These are phyloP conservation scores for Cenococcum geophilum DNA, from an alignment of 495 filamentous ascomycete species.

Conservation along the genomic window DNA sequence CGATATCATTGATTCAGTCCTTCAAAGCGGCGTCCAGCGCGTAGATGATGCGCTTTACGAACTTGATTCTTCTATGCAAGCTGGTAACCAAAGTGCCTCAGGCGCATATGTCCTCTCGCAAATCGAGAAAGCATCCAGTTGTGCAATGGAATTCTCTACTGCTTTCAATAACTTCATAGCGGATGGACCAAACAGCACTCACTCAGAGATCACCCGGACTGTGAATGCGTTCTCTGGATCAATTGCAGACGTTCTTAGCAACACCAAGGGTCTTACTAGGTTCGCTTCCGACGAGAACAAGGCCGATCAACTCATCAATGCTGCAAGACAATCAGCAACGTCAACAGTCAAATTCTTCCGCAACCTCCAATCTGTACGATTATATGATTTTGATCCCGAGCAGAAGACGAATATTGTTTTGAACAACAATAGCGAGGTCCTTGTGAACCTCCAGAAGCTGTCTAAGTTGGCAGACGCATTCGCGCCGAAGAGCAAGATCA, in stretches of 20 bases:
- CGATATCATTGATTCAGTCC: slow-evolving; percentile 94
- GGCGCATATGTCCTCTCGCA: slow-evolving; percentile 94
- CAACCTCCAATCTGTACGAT: slow-evolving; percentile 82
- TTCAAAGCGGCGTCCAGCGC: slow-evolving; percentile 87
- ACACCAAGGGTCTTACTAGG: slow-evolving; percentile 90
- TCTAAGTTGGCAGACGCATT: slow-evolving; percentile 90
- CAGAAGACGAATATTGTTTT: slow-evolving; percentile 94
- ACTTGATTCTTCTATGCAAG: slow-evolving; percentile 94
- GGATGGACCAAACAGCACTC: slow-evolving; percentile 87
- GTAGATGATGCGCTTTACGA: slow-evolving; percentile 97
- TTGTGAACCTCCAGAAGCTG: slow-evolving; percentile 81
- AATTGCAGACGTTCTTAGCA: slow-evolving; percentile 87
- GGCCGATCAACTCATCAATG: slow-evolving; percentile 72
- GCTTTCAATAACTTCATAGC: slow-evolving; percentile 97
- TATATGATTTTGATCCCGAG: slow-evolving; percentile 78
- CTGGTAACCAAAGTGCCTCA: slow-evolving; percentile 95
- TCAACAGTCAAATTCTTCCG: slow-evolving; percentile 95
- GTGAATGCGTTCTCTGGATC: slow-evolving; percentile 84
- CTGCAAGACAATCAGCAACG: slow-evolving; percentile 76
- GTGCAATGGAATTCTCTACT: slow-evolving; percentile 91
- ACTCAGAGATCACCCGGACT: slow-evolving; percentile 87
- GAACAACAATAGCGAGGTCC: slow-evolving; percentile 91
- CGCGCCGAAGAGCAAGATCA: slow-evolving; percentile 76
- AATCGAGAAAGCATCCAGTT: slow-evolving; percentile 92
- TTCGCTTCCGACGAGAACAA: slow-evolving; percentile 95